Evolutionary conservation across 345 rosid genomes (phyloP).

Genomic region (Abelmoschus esculentus): DNA sequence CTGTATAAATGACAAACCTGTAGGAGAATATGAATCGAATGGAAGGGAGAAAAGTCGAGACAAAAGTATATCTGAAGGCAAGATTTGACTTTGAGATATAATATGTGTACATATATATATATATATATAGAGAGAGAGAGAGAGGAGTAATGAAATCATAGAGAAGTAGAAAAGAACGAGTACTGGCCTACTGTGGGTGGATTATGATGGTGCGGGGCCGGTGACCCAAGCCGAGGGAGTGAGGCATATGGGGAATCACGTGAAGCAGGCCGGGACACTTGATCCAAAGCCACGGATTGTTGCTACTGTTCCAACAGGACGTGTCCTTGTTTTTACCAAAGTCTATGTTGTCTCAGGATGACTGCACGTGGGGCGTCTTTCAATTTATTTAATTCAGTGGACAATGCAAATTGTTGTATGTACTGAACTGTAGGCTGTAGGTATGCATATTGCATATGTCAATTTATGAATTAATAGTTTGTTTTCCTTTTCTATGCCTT

Average conservation of each 20-base stretch:
- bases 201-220: neutral
- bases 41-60: neutral
- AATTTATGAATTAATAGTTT: neutral
- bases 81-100: neutral
- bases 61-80: neutral
- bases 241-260: conserved; percentile 11
- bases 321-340: neutral
- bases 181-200: neutral
- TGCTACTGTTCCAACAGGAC: neutral
- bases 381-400: neutral
- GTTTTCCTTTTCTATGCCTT: neutral
- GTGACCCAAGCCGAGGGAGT: neutral
- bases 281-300: conserved; percentile 2
- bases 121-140: neutral
- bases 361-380: conserved; percentile 5
- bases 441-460: neutral
- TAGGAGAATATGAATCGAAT: neutral
- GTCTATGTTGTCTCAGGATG: neutral
- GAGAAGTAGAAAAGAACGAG: neutral
- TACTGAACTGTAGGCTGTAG: neutral
- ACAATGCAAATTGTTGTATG: neutral
- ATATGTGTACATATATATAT: too few species aligned
- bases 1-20: neutral
- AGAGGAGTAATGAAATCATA: neutral
- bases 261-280: neutral